Percentiles rank a stretch among this genome's conserved stretches.
Evolutionary conservation across 305 asterid species (phyloP).

Genomic region (Solanum hybrid): DNA sequence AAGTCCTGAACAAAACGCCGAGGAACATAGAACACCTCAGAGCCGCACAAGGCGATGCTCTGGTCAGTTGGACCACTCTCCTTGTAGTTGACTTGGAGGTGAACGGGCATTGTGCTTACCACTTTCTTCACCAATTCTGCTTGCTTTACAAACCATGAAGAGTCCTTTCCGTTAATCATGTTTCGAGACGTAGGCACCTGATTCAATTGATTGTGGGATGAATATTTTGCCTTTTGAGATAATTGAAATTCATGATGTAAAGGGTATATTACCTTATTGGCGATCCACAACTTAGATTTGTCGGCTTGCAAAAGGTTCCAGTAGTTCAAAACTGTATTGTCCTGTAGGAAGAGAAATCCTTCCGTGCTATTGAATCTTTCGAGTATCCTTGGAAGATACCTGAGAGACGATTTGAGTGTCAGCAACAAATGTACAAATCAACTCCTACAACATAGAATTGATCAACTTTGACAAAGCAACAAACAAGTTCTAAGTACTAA

Average conservation of each 20-base stretch:
- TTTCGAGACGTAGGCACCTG: conserved; percentile 85
- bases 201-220: neutral
- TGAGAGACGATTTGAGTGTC: conserved; percentile 11
- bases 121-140: conserved; percentile 74
- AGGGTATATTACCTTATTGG: conserved; percentile 62
- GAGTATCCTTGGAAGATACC: conserved; percentile 62
- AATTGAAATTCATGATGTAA: neutral
- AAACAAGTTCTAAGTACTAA: neutral
- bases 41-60: conserved; percentile 55
- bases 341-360: conserved; percentile 84
- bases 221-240: neutral
- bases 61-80: conserved; percentile 42
- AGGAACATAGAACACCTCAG: conserved; percentile 85
- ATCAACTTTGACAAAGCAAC: conserved; percentile 1
- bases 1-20: conserved; percentile 64
- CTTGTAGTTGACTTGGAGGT: conserved; percentile 85
- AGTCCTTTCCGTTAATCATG: conserved; percentile 34
- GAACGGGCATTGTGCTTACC: conserved; percentile 87
- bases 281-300: conserved; percentile 80
- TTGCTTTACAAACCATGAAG: conserved; percentile 81
- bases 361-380: conserved; percentile 70
- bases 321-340: conserved; percentile 82
- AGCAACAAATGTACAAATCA: neutral
- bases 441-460: neutral
- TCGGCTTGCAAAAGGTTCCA: conserved; percentile 92